Base-by-base conservation (phyloP, 257 asterid genomes). In the Catharanthus roseus region DNA sequence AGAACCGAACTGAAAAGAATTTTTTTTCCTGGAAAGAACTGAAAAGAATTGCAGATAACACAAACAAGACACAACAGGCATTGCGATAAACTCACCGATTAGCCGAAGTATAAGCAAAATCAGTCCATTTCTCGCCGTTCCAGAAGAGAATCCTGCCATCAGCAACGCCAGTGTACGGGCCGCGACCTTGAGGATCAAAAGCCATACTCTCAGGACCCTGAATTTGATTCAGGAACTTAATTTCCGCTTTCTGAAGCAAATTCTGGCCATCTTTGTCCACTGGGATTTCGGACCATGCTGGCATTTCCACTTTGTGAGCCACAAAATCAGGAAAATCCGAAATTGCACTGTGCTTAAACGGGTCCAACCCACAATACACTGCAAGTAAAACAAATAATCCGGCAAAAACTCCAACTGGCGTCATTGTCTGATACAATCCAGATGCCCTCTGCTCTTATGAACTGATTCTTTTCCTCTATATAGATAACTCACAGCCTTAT, bases 151-250 rank as follows among this genome's bases (percentile, higher is more conserved):
- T 58, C 77, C 97, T 80, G 38, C 99, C 98, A 73, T 93, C 98
- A 74, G 98, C 97, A 3, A 93, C 84, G 16, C 99, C 96, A 18
- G 97, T 86, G 72, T 93, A 91, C 12, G 97, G 99, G 54, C 99
- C 99, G 21, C 93, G 90, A 47, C 96, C 97, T 73, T 70, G 81
- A 16, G 91, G 89, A 76, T 91, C 97, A 67, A 93, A 93, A 0
- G 88, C 91, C 68, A 93, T 70, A 86, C 99, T 93, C 74, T 89
- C 96, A 65, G 99, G 97, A 6, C 97, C 99, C 56, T 91, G 96
- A 41, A 89, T 75, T 75, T 89, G 88, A 72, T 88, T 85, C 81
- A 85, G 26, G 73, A 91, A 93, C 91, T 76, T 91, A 57, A 93
- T 80, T 75, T 93, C 96, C 77, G 97, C 88, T 70, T 82, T 91